Base-by-base conservation (phyloP, 2,329 filamentous ascomycete species). In the Chrysosphaeria jannelii region DNA sequence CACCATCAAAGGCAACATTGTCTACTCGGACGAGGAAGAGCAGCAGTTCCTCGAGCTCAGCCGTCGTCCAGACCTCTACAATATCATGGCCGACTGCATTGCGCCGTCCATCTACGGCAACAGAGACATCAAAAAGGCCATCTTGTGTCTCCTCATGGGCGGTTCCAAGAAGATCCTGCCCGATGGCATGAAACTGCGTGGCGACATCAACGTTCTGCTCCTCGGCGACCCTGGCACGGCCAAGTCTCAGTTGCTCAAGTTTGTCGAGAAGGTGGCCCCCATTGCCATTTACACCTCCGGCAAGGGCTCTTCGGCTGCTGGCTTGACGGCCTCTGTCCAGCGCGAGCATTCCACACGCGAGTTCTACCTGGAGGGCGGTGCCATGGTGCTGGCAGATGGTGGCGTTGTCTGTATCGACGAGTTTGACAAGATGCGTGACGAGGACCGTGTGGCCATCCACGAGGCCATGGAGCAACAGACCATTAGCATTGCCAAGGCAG, bases 401-500 rank as follows among this genome's bases (percentile, higher is more conserved):
- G 85, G 85, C 35, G 81, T 93, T 1, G 85, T 93, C 7, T 93
- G 85, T 44, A 97, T 97, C 35, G 85, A 97, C 39, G 85, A 97
- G 46, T 97, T 97, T 39, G 85, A 97, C 50, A 97, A 97, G 53
- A 97, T 97, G 85, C 61, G 85, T 30, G 85, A 97, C 40, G 85
- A 97, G 43, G 85, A 97, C 36, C 62, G 85, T 35, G 85, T 93
- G 5, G 85, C 85, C 2, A 97, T 97, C 33, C 85, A 97, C 53
- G 85, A 97, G 57, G 85, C 85, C 28, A 97, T 97, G 85, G 85
- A 97, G 42, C 85, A 97, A 48, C 85, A 97, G 45, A 97, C 85
- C 0, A 97, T 97, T 29, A 93, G 85, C 8, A 93, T 97, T 35
- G 85, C 85, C 31, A 93, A 97, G 48, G 85, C 85, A 1, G 85